Conservation (phyloP, 495 filamentous ascomycete species). For the Poronia punctata region DNA sequence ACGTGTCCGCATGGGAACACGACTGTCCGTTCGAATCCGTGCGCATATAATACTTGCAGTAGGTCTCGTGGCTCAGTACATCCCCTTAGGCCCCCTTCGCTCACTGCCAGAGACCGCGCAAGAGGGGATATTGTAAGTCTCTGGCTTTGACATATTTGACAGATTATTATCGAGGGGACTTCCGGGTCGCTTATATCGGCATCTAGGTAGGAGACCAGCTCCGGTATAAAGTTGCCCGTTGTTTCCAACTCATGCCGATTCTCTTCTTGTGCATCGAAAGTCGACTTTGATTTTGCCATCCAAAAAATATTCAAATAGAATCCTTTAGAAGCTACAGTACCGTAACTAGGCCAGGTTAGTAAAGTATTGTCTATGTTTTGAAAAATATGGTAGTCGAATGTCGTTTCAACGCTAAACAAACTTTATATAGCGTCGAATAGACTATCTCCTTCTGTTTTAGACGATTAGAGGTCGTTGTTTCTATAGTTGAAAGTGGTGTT, state of each 20-base stretch:
- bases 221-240: conserved; percentile 19
- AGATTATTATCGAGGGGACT: conserved; percentile 9
- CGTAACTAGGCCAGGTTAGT: too few species aligned
- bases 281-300: background rate
- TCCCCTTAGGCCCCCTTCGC: background rate
- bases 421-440: too few species aligned
- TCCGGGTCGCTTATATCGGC: conserved; percentile 9
- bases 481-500: too few species aligned
- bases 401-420: too few species aligned
- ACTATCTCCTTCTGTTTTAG: too few species aligned
- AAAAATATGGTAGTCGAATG: too few species aligned
- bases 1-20: conserved; percentile 20
- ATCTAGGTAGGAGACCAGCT: conserved; percentile 19
- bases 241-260: conserved; percentile 7
- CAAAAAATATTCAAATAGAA: too few species aligned
- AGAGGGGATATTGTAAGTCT: conserved; percentile 17
- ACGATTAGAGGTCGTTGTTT: too few species aligned
- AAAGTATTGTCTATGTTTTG: too few species aligned
- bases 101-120: conserved; percentile 4
- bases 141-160: conserved; percentile 13
- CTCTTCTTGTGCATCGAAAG: background rate
- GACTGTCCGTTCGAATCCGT: conserved; percentile 18
- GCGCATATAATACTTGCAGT: conserved; percentile 7
- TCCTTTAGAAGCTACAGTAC: too few species aligned
- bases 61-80: conserved; percentile 1